Evolutionary conservation across 768 basidiomycete species (phyloP).

Genomic region (Phylloporus arenicola): DNA sequence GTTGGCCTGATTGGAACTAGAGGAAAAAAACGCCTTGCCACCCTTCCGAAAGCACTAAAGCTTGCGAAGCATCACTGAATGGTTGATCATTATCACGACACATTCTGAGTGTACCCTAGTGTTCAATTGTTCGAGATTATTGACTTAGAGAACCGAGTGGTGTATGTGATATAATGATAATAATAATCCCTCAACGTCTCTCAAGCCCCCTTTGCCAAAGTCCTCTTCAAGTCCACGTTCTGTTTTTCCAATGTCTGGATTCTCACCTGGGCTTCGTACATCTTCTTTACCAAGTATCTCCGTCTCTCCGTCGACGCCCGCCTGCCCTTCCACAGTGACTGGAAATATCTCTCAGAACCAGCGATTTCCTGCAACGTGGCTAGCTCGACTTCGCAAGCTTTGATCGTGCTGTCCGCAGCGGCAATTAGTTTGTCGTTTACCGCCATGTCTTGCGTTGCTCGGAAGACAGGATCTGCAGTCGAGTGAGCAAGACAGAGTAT

Average conservation of each 20-base stretch:
- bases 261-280: slow-evolving; percentile 63
- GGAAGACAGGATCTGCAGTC: slow-evolving; percentile 65
- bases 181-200: neutral
- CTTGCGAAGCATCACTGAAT: too few species aligned
- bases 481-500: neutral
- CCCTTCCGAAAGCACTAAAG: too few species aligned
- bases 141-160: neutral
- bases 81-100: too few species aligned
- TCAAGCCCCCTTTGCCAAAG: slow-evolving; percentile 40
- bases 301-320: slow-evolving; percentile 55
- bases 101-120: neutral
- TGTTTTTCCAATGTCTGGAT: slow-evolving; percentile 64
- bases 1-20: too few species aligned
- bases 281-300: slow-evolving; percentile 66
- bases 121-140: neutral
- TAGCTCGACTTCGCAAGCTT: slow-evolving; percentile 73
- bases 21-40: too few species aligned
- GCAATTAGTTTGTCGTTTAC: slow-evolving; percentile 67
- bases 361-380: slow-evolving; percentile 57
- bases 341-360: slow-evolving; percentile 42
- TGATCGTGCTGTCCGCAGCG: slow-evolving; percentile 57
- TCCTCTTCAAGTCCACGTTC: slow-evolving; percentile 63
- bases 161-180: neutral
- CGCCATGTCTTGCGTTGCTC: slow-evolving; percentile 74
- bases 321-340: slow-evolving; percentile 39